phyloP scores from a whole-genome alignment of 176 grass and related monocot species.

The Poa pratensis region DNA sequence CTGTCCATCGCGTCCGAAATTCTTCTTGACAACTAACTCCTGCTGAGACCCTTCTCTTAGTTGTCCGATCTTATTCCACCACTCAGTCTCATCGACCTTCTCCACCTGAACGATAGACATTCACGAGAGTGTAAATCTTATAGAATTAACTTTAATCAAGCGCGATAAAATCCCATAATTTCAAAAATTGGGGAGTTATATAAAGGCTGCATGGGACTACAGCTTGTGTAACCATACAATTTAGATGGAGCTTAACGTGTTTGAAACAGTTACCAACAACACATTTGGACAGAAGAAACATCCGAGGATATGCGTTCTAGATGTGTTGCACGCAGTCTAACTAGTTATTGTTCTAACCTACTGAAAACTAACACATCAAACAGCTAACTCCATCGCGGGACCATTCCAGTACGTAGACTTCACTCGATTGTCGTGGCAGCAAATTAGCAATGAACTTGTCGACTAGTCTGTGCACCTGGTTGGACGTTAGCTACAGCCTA shows the following conservation, averaged over 20 bases:
- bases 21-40: constrained; percentile 79
- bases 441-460: background rate
- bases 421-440: background rate
- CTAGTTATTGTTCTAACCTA: background rate
- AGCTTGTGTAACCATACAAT: background rate
- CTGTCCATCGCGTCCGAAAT: constrained; percentile 94
- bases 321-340: background rate
- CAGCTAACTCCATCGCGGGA: background rate
- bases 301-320: background rate
- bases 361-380: background rate
- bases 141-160: constrained; percentile 4
- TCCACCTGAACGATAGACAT: constrained; percentile 61
- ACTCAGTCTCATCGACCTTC: constrained; percentile 91
- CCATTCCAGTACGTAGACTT: background rate
- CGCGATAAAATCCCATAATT: background rate
- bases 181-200: background rate
- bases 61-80: constrained; percentile 74
- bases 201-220: background rate
- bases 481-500: background rate
- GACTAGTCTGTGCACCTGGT: background rate
- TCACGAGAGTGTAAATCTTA: background rate
- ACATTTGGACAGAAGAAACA: background rate
- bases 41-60: constrained; percentile 81
- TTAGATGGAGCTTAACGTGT: background rate
- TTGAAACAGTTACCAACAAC: background rate